Conservation (phyloP, 169 alveolate species). For the Babesia ovata region DNA sequence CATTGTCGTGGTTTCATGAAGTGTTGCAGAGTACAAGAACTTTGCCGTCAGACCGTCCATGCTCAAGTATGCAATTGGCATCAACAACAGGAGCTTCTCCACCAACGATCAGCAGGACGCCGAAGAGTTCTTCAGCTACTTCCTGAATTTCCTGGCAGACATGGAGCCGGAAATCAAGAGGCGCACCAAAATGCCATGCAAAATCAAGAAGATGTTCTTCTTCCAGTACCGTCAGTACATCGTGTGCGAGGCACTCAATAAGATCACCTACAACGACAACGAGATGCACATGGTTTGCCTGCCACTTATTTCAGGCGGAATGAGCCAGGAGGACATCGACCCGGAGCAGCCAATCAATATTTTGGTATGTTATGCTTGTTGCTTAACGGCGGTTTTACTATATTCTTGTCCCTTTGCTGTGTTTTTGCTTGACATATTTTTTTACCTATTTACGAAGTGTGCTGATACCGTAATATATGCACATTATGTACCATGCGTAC, state of each 20-base stretch:
- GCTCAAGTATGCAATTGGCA: constrained; percentile 54
- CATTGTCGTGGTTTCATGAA: neutral
- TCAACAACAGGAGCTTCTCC: constrained; percentile 13
- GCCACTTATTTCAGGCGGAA: neutral
- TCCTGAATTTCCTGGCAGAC: constrained; percentile 21
- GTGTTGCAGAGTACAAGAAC: constrained; percentile 22
- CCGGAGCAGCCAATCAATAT: neutral
- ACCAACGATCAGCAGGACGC: constrained; percentile 65
- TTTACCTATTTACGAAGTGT: no score
- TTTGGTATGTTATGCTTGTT: no score
- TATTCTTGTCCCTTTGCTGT: no score
- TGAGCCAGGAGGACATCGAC: neutral
- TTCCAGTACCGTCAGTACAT: constrained; percentile 38
- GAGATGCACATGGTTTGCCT: constrained; percentile 57
- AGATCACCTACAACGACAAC: constrained; percentile 40
- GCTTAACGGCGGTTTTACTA: no score
- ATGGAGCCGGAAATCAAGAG: constrained; percentile 26
- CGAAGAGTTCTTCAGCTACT: constrained; percentile 53
- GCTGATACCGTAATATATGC: no score
- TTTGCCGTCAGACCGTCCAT: constrained; percentile 42
- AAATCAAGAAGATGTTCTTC: constrained; percentile 16
- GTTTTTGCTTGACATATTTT: no score
- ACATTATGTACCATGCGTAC: no score
- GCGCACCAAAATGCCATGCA: constrained; percentile 5
- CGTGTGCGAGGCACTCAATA: constrained; percentile 36